Base-by-base conservation (phyloP, 371 early-diverging fungal genomes). In the Apophysomyces trapeziformis region DNA sequence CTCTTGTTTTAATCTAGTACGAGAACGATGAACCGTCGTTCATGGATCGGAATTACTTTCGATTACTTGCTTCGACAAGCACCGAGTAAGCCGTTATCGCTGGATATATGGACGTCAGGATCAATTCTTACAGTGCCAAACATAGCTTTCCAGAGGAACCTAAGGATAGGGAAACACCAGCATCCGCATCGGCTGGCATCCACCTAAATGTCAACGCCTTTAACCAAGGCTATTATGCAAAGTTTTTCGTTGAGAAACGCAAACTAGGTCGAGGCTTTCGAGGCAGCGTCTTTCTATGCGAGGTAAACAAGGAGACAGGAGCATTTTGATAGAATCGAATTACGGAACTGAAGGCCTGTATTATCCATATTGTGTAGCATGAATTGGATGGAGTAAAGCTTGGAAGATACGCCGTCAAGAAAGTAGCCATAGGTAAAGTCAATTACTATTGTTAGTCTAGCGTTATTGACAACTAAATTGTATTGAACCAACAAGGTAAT, bases 201-300 rank as follows among this genome's bases (percentile, higher is more conserved):
- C 73, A 71, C 56, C 38, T 83, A 21, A 78, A 78, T 35, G 77
- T 74, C 26, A 80, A 83, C 61, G 87, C 89, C 5, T 90, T 93
- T 61, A 94, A 94, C 66, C 90, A 93, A 68, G 98, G 98, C 0
- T 98, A 98, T 70, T 98, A 98, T 70, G 85, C 88, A n/a, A 88
- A 93, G 7, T 98, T 98, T 73, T 98, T 98, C 73, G 83, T 89
- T 3, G 96, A 98, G 68, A 79, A 85, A 61, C 84, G 82, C 54
- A 92, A 93, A 68, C 80, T 98, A 1, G 99, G 99, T 11, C 84
- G 93, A 60, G 99, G 99, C 0, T 87, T 87, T 65, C 83, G 98
- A 16, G 98, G 98, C 35, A 89, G 92, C 7, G 98, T 98, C 8
- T 96, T 89, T 75, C 78, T 94, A 5, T 95, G 96, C 60, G 93